A percentile compares a stretch with the other conserved stretches of the same genome.
Conservation (phyloP, 306 rosid species). For the Vigna hirtella region DNA sequence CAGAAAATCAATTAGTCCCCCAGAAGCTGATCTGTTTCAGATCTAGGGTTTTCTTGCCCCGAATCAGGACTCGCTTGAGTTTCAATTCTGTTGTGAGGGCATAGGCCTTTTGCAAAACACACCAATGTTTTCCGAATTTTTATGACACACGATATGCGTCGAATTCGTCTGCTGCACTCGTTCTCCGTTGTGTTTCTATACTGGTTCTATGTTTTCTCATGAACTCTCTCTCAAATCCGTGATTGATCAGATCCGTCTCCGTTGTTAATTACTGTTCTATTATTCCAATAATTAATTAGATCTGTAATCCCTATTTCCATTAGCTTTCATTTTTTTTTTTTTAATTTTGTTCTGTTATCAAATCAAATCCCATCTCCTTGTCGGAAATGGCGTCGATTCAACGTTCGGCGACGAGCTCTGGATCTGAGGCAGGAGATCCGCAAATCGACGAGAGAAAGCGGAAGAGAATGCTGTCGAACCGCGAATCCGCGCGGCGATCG, state of each 20-base stretch:
- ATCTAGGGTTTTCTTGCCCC: slow-evolving; percentile 45
- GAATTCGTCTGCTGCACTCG: slow-evolving; percentile 54
- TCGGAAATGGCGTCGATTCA: slow-evolving; percentile 61
- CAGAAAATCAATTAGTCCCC: background rate
- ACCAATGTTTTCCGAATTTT: slow-evolving; percentile 47
- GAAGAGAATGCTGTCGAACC: slow-evolving; percentile 92
- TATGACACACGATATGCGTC: slow-evolving; percentile 52
- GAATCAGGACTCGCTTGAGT: background rate
- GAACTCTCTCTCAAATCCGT: slow-evolving; percentile 47
- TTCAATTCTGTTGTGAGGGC: slow-evolving; percentile 10
- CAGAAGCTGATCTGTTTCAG: slow-evolving; percentile 23
- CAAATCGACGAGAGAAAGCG: slow-evolving; percentile 81
- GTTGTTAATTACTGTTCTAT: background rate
- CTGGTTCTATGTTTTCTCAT: slow-evolving; percentile 74
- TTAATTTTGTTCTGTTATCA: background rate
- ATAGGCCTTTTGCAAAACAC: slow-evolving; percentile 27
- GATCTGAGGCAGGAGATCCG: slow-evolving; percentile 72
- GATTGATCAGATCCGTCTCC: background rate
- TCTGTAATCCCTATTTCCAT: slow-evolving; percentile 23
- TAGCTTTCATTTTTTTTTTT: too few species aligned
- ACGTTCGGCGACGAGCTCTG: slow-evolving; percentile 61
- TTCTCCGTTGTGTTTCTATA: slow-evolving; percentile 59
- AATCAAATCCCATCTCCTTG: background rate
- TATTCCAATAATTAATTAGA: slow-evolving; percentile 25
- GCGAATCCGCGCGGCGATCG: slow-evolving; percentile 94